phyloP scores from a whole-genome alignment of 495 filamentous ascomycete genomes.

The Talaromyces ruber region DNA sequence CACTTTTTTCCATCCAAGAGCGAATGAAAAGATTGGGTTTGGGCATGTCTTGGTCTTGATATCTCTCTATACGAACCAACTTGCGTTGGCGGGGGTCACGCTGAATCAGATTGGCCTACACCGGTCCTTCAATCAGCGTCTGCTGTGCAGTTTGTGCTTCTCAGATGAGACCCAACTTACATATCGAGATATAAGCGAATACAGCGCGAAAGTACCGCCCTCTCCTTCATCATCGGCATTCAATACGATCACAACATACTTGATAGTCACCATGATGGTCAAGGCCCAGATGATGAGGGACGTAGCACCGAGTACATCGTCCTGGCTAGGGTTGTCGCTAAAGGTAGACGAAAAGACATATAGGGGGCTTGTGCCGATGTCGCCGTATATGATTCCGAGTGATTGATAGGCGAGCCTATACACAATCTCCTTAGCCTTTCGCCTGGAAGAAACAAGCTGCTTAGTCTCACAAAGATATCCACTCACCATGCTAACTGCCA shows the following conservation, averaged over 20 bases:
- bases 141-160: background rate
- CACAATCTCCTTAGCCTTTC: background rate
- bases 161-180: constrained; percentile 29
- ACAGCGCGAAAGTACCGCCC: constrained; percentile 67
- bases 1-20: constrained; percentile 48
- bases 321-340: constrained; percentile 41
- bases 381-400: constrained; percentile 66
- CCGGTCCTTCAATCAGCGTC: background rate
- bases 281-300: constrained; percentile 70
- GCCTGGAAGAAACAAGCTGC: background rate
- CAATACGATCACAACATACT: constrained; percentile 63
- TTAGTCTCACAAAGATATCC: background rate
- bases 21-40: constrained; percentile 43
- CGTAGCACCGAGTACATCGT: constrained; percentile 58
- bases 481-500: constrained; percentile 1
- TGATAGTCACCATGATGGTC: constrained; percentile 64
- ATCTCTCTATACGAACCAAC: constrained; percentile 52
- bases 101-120: constrained; percentile 44
- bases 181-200: constrained; percentile 62
- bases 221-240: constrained; percentile 69
- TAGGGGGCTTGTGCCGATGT: constrained; percentile 67
- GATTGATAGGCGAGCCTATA: constrained; percentile 56
- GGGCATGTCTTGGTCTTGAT: constrained; percentile 45
- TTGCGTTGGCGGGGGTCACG: constrained; percentile 48
- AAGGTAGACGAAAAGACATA: constrained; percentile 71